Conservation (phyloP, 192 early-diverging fungal species). For the Coemansia sp. region DNA sequence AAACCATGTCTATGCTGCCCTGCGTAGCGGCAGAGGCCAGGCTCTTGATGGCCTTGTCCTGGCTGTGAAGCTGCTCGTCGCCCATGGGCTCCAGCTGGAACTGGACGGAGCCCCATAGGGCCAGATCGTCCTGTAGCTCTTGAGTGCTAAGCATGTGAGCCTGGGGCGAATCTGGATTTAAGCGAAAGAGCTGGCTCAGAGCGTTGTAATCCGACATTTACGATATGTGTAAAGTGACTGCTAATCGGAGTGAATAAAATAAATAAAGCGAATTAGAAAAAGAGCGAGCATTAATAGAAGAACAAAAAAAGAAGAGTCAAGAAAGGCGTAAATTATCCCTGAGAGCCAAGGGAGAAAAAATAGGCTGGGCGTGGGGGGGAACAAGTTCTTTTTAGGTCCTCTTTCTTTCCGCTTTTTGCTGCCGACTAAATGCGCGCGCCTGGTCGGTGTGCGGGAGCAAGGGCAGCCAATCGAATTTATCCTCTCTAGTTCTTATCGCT, state of each 20-base stretch:
- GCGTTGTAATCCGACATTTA: constrained; percentile 52
- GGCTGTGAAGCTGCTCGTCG: constrained; percentile 21
- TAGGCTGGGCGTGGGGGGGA: background rate
- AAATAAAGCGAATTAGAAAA: background rate
- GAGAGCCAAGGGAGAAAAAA: background rate
- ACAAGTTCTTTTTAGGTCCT: background rate
- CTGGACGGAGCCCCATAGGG: constrained; percentile 71
- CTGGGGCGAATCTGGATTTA: constrained; percentile 60
- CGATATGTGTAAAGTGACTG: background rate
- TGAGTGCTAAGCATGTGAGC: constrained; percentile 60
- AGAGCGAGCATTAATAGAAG: background rate
- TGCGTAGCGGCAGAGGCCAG: constrained; percentile 1
- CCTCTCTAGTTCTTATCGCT: background rate
- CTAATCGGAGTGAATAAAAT: background rate
- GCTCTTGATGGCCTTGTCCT: constrained; percentile 8
- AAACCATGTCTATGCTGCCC: background rate
- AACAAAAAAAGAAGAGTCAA: background rate
- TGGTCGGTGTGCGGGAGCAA: background rate
- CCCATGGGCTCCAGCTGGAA: constrained; percentile 63
- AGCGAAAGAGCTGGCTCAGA: constrained; percentile 51
- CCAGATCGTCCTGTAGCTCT: constrained; percentile 67
- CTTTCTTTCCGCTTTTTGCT: background rate
- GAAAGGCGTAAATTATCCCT: background rate
- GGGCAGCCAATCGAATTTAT: constrained; percentile 4
- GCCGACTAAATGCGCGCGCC: background rate